phyloP scores from a whole-genome alignment of 352 stramenopile species.

The Peronospora farinosa region DNA sequence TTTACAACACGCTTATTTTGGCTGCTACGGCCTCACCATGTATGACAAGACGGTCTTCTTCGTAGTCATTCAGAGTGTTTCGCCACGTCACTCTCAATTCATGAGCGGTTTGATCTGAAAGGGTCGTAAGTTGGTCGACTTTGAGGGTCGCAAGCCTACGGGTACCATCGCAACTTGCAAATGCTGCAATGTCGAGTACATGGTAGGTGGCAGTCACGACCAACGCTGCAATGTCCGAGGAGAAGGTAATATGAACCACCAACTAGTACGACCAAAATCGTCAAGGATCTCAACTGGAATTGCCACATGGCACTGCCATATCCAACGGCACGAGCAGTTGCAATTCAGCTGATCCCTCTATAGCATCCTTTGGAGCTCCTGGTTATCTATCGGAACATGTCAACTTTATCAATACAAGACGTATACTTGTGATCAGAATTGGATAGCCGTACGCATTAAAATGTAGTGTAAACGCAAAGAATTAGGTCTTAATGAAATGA shows the following conservation, averaged over 20 bases:
- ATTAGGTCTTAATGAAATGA: too few species aligned
- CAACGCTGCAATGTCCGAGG: conserved; percentile 57
- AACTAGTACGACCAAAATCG: conserved; percentile 79
- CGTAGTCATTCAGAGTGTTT: conserved; percentile 82
- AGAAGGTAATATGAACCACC: conserved; percentile 61
- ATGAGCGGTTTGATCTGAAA: conserved; percentile 80
- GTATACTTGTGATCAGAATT: too few species aligned
- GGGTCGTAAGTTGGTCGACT: conserved; percentile 79
- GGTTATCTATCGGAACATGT: too few species aligned
- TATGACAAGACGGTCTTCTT: conserved; percentile 83
- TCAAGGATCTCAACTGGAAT: conserved; percentile 83
- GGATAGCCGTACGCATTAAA: too few species aligned
- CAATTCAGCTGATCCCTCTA: conserved; percentile 61
- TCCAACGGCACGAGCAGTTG: conserved; percentile 47
- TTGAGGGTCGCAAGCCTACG: conserved; percentile 61
- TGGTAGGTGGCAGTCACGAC: conserved; percentile 60
- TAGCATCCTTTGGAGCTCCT: too few species aligned
- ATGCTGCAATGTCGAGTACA: conserved; percentile 62
- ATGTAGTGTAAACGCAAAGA: too few species aligned
- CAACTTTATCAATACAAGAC: too few species aligned
- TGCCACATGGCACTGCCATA: conserved; percentile 65
- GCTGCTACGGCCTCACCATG: conserved; percentile 77
- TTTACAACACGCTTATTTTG: conserved; percentile 80
- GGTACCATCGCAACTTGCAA: conserved; percentile 69
- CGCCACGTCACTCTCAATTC: conserved; percentile 67